Conservation (phyloP, 2,329 filamentous ascomycete genomes). For the Cryphonectria nitschkei region DNA sequence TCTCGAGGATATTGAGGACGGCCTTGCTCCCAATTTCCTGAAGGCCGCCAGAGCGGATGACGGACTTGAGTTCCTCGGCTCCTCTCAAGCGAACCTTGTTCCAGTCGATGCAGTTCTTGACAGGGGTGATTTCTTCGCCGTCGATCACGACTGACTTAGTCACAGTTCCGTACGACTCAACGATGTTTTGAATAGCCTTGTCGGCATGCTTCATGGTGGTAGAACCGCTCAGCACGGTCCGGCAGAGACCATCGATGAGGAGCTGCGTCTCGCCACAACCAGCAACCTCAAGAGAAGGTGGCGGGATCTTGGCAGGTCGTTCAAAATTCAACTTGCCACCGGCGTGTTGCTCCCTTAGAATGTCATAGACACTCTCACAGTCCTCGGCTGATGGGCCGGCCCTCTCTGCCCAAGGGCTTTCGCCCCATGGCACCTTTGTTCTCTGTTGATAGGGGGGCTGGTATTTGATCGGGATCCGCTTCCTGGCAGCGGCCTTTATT, state of each 20-base stretch:
- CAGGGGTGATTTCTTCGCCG: constrained; percentile 11
- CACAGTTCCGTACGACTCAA: constrained; percentile 18
- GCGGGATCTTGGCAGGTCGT: constrained; percentile 68
- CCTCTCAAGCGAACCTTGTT: constrained; percentile 66
- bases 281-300: constrained; percentile 70
- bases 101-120: constrained; percentile 60
- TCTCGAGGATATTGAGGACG: constrained; percentile 52
- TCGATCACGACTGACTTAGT: constrained; percentile 17
- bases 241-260: constrained; percentile 56
- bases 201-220: constrained; percentile 59
- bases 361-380: constrained; percentile 68
- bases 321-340: constrained; percentile 46
- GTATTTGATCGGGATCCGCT: constrained; percentile 14
- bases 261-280: constrained; percentile 65
- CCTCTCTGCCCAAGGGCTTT: constrained; percentile 68
- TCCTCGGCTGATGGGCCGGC: constrained; percentile 66
- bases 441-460: constrained; percentile 24
- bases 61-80: constrained; percentile 64
- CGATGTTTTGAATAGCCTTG: constrained; percentile 65
- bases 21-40: constrained; percentile 52
- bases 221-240: constrained; percentile 57
- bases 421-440: constrained; percentile 20
- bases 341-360: constrained; percentile 70
- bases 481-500: not conserved
- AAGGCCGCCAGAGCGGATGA: constrained; percentile 74